Conservation (phyloP, 2,329 filamentous ascomycete genomes). For the Phyllosticta ampelicida region DNA sequence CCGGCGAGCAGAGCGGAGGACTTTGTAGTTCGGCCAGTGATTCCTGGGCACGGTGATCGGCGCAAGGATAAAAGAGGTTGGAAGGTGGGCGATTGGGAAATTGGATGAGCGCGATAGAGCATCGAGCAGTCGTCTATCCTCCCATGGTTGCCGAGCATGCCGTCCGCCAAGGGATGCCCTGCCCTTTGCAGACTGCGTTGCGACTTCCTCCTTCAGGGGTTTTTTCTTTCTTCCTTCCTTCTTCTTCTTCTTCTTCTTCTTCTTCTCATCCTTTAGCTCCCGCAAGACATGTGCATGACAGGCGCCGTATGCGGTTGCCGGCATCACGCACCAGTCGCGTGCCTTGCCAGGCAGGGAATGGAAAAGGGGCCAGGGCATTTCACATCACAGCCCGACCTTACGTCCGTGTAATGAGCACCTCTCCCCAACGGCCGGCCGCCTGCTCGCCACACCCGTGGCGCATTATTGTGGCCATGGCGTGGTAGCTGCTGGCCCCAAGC, state of each 20-base stretch:
- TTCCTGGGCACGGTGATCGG: neutral
- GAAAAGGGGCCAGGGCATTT: neutral
- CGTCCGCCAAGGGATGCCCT: neutral
- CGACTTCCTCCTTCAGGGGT: neutral
- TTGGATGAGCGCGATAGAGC: neutral
- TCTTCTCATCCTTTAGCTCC: neutral
- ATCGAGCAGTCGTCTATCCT: neutral
- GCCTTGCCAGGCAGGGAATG: neutral
- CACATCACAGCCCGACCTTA: neutral
- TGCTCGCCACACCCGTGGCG: neutral
- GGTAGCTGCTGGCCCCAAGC: neutral
- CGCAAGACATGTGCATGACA: neutral
- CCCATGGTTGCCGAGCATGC: neutral
- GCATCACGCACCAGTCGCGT: neutral
- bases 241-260: neutral
- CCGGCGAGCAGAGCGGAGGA: neutral
- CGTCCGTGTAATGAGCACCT: neutral
- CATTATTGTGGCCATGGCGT: neutral
- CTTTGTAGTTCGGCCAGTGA: neutral
- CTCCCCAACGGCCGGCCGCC: neutral
- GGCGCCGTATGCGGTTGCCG: slow-evolving; percentile 4
- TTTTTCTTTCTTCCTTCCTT: too few relatives aligned
- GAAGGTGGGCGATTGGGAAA: neutral
- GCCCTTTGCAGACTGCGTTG: neutral
- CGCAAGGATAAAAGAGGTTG: neutral